These are phyloP conservation scores for Orbilia quercus DNA, from an alignment of 2,329 filamentous ascomycete species.

Conservation along the genomic window DNA sequence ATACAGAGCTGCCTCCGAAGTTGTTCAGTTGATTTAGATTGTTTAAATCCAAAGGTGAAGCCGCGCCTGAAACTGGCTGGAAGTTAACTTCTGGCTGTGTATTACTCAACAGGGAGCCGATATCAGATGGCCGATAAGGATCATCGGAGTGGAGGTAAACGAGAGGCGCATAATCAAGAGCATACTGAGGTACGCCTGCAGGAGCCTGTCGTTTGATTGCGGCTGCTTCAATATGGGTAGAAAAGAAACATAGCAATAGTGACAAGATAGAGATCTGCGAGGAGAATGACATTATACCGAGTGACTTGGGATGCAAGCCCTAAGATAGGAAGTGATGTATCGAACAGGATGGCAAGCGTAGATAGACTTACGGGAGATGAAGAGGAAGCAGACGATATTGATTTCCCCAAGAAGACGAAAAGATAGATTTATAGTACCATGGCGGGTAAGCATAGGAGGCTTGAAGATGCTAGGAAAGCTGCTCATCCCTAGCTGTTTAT, in stretches of 20 bases:
- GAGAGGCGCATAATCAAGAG: conserved; percentile 64
- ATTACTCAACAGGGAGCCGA: conserved; percentile 65
- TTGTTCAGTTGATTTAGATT: conserved; percentile 67
- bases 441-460: not conserved
- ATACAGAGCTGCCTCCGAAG: conserved; percentile 65
- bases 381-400: too few relatives aligned
- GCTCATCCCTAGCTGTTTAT: not conserved
- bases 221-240: conserved; percentile 7
- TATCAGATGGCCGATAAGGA: conserved; percentile 67
- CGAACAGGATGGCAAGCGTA: too few relatives aligned
- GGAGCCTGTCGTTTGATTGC: conserved; percentile 20
- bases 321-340: too few relatives aligned
- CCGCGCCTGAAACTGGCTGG: conserved; percentile 62
- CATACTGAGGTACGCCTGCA: conserved; percentile 39
- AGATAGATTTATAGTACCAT: not conserved
- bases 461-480: not conserved
- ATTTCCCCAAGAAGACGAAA: too few relatives aligned
- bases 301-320: too few relatives aligned
- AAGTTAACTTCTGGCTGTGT: conserved; percentile 66
- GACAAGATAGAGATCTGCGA: not conserved
- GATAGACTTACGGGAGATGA: too few relatives aligned
- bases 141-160: conserved; percentile 68
- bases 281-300: not conserved
- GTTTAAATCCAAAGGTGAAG: conserved; percentile 64
- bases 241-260: not conserved